Evolutionary conservation across 1,284 basidiomycete species (phyloP).

Genomic region (Trichosporon sp.): DNA sequence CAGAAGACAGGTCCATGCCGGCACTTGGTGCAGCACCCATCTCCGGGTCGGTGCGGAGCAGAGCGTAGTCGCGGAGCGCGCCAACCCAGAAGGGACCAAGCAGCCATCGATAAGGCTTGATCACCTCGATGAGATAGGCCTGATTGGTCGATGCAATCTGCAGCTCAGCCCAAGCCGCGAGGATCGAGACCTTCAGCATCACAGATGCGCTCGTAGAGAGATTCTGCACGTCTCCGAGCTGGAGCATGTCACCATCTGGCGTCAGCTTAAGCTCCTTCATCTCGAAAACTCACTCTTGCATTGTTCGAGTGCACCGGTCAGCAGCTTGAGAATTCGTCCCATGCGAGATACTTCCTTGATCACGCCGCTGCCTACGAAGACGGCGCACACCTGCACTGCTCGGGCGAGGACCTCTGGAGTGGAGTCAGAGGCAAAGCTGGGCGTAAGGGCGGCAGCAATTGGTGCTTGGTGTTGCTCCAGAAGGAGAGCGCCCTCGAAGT

Average conservation of each 20-base stretch:
- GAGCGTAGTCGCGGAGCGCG: conserved; percentile 83
- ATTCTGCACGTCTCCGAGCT: conserved; percentile 79
- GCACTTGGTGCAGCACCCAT: conserved; percentile 62
- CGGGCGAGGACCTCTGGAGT: conserved; percentile 91
- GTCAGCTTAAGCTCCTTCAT: neutral
- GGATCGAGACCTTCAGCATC: conserved; percentile 87
- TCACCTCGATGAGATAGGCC: conserved; percentile 70
- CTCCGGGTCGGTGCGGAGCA: conserved; percentile 82
- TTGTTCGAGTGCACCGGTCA: conserved; percentile 83
- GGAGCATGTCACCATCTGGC: conserved; percentile 71
- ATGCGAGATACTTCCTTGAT: conserved; percentile 83
- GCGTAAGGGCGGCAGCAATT: conserved; percentile 95
- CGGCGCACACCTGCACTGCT: conserved; percentile 88
- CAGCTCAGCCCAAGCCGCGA: conserved; percentile 94
- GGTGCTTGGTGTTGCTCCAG: conserved; percentile 99
- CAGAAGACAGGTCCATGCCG: conserved; percentile 72
- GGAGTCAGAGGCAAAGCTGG: conserved; percentile 89
- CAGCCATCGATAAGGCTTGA: conserved; percentile 70
- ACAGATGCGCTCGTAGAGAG: conserved; percentile 89
- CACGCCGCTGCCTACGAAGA: conserved; percentile 93
- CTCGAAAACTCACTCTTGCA: conserved; percentile 60
- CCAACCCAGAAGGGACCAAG: conserved; percentile 84
- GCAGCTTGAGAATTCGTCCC: conserved; percentile 87
- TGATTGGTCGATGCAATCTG: conserved; percentile 72
- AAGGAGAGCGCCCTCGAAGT: conserved; percentile 81